Evolutionary conservation across 129 eudicot species (phyloP).

Genomic region (Chrysanthemum lavandulifolium): DNA sequence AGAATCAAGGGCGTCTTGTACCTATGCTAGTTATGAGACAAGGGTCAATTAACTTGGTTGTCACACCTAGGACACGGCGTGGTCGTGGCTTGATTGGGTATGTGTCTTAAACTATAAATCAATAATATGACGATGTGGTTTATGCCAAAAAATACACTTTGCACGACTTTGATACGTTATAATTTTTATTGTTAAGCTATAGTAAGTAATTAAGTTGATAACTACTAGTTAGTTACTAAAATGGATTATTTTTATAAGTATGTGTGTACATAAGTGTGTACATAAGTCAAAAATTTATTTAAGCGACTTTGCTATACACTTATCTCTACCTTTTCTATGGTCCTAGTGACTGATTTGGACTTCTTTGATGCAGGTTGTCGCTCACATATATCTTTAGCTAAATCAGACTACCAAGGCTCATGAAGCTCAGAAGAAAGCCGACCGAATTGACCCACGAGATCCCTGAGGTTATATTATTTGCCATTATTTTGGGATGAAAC

Average conservation of each 20-base stretch:
- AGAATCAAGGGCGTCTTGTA: conserved; percentile 56
- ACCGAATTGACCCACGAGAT: conserved; percentile 88
- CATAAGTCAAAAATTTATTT: too few species aligned
- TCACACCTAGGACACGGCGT: conserved; percentile 87
- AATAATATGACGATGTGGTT: too few species aligned
- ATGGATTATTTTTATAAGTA: too few species aligned
- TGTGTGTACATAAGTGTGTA: too few species aligned
- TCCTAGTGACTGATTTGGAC: conserved; percentile 12
- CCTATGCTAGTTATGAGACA: conserved; percentile 74
- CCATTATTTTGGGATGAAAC: background rate
- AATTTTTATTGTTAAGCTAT: too few species aligned
- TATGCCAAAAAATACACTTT: too few species aligned
- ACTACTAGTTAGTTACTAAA: too few species aligned
- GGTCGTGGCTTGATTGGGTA: conserved; percentile 97
- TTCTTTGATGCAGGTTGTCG: conserved; percentile 64
- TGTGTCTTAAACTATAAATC: background rate
- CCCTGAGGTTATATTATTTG: background rate
- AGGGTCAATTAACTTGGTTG: conserved; percentile 57
- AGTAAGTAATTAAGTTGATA: too few species aligned
- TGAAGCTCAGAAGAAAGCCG: conserved; percentile 72
- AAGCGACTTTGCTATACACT: too few species aligned
- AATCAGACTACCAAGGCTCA: conserved; percentile 81
- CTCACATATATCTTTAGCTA: conserved; percentile 82
- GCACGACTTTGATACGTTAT: too few species aligned
- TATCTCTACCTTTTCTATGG: background rate